Evolutionary conservation across 768 basidiomycete genomes (phyloP), one percentile per base, ranked within the genome.

Genomic region (Boletus reticulatus): DNA sequence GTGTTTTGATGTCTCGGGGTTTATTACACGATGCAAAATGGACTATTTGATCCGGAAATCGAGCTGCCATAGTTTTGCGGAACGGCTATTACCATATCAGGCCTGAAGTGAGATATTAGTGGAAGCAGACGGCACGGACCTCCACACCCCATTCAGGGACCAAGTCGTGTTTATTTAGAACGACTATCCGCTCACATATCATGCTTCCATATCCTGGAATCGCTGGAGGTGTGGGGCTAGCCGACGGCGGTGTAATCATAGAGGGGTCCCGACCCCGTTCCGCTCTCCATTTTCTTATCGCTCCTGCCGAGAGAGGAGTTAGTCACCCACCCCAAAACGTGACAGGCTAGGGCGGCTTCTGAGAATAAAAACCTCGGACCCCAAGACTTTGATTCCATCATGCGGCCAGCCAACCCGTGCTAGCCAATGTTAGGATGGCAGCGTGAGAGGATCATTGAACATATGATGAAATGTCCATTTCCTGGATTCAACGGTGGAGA

Each of bases 81-180:
- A 93, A 91, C 50, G 90, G 89, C 89, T 92, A 58, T 42, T 48
- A 37, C 62, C 32, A 48, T 42, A 57, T 62, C 52, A 61, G 57
- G 60, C 45, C 41, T 36, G 38, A 29, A 29, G 16, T n/a, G 39
- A 43, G 48, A 52, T 48, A 43, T 8, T 11, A 31, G 16, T 45
- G 46, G 56, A 65, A 44, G 27, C 27, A 45, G 48, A 58, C 24
- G 52, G 57, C 44, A 59, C 58, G 49, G 42, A 95, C 96, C 80
- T 91, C 82, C 63, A 94, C 80, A 36, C 94, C 94, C 85, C 90
- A 90, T 63, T 82, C 78, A 41, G 94, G 85, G 10, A 95, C 94
- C 50, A 98, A 77, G 74, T 98, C 97, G 41, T 89, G 82, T 75
- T 98, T 98, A 65, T 92, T 96, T 59, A 98, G 80, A 12, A 98